These are phyloP conservation scores for Ogataea siamensis DNA, from an alignment of 805 yeast species.

Conservation along the genomic window DNA sequence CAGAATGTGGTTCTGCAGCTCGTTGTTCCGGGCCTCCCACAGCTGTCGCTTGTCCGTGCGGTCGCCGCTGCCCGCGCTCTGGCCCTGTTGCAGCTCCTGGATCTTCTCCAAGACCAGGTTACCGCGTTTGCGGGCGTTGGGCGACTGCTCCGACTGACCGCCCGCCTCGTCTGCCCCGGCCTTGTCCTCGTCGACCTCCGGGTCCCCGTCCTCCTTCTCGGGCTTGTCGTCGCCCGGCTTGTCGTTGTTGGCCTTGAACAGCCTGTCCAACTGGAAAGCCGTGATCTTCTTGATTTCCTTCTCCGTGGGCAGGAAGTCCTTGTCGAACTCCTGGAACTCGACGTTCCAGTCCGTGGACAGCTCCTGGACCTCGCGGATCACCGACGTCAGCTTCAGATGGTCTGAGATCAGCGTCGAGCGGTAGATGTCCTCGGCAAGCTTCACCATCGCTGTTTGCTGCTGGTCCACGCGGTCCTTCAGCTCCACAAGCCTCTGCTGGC, in stretches of 20 bases:
- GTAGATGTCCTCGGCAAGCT: constrained; percentile 51
- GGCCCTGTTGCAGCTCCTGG: constrained; percentile 22
- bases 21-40: constrained; percentile 26
- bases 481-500: constrained; percentile 55
- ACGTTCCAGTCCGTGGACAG: constrained; percentile 84
- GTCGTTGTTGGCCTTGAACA: constrained; percentile 49
- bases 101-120: constrained; percentile 26
- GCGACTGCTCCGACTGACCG: too few relatives aligned
- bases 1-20: constrained; percentile 23
- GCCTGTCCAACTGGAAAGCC: constrained; percentile 75
- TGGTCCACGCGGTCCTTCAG: constrained; percentile 49
- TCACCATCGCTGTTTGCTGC: constrained; percentile 48
- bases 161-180: constrained; percentile 11
- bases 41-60: constrained; percentile 18
- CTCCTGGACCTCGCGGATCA: constrained; percentile 72
- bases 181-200: constrained; percentile 17
- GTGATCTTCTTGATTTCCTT: constrained; percentile 90
- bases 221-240: constrained; percentile 30
- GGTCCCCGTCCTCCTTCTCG: constrained; percentile 19
- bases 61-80: constrained; percentile 7
- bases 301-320: constrained; percentile 80
- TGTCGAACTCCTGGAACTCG: constrained; percentile 79
- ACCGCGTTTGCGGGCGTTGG: constrained; percentile 19
- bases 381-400: constrained; percentile 66
- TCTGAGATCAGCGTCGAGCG: constrained; percentile 56